Evolutionary conservation across 78 protist species (phyloP), one percentile per base, ranked within the genome.

Genomic region (Dictyostelium firmibasis): DNA sequence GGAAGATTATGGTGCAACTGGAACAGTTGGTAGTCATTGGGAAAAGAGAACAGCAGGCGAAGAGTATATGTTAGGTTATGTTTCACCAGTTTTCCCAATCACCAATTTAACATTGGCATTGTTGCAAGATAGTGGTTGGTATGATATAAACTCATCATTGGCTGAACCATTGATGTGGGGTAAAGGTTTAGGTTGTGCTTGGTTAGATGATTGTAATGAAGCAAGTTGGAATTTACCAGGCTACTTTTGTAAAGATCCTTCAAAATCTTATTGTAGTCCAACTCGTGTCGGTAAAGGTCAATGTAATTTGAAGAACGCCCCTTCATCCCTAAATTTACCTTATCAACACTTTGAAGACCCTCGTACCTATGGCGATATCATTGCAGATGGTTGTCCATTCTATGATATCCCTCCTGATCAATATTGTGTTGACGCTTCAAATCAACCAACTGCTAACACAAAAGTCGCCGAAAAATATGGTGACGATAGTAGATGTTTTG

Each of bases 161-260:
- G 93, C 85, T 6, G 85, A 87, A 64, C 93, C 84, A 77, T 77
- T 87, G 3, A 31, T 75, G 27, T 87, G 70, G 70, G 93, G 93
- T 35, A 78, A 62, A 33, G 23, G 35, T 11, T 53, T 70, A 29
- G 93, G 93, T 13, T 86, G 92, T 53, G 62, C 14, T 20, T 77
- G 83, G 76, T 36, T 50, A 4, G 60, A 53, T 0, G 25, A 36
- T 31, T 86, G 92, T 35, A 35, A 41, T 23, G 43, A 38, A 8
- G 14, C 4, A 3, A 35, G 47, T 29, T 86, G 92, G 92, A 76
- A 76, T 53, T 36, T 31, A 33, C 76, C 83, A 23, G 92, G 92
- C 2, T 75, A 75, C n/a, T 86, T 38, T 23, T 79, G 84, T 79
- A 11, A 69, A 27, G 38, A 69, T 69, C 3, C 23, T 1, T 20